Conservation (phyloP, 441 rosid genomes). For the Gossypium davidsonii region DNA sequence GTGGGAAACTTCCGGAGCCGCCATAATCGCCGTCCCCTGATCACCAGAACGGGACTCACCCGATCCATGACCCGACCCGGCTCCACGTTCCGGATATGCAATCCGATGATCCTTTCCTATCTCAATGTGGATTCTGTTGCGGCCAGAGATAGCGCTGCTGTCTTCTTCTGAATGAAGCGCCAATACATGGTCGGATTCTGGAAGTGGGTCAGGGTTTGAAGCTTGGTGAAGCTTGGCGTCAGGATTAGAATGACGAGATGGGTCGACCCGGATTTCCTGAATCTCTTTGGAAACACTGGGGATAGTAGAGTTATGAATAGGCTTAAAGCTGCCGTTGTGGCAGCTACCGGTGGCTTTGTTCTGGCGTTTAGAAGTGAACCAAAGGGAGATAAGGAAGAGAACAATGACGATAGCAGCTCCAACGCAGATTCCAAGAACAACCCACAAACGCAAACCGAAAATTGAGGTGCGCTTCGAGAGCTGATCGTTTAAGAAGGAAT, state of each 20-base stretch:
- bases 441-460: slow-evolving; percentile 70
- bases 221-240: slow-evolving; percentile 22
- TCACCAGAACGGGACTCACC: slow-evolving; percentile 47
- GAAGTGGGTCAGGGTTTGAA: slow-evolving; percentile 35
- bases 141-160: slow-evolving; percentile 28
- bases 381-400: slow-evolving; percentile 74
- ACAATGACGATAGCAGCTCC: slow-evolving; percentile 68
- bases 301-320: slow-evolving; percentile 33
- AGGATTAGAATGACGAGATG: slow-evolving; percentile 24
- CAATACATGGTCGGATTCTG: slow-evolving; percentile 33
- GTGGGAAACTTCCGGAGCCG: slow-evolving; percentile 55
- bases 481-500: slow-evolving; percentile 46
- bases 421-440: slow-evolving; percentile 72
- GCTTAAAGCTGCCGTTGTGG: slow-evolving; percentile 18
- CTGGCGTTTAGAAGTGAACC: slow-evolving; percentile 58
- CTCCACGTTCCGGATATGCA: slow-evolving; percentile 56
- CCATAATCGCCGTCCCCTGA: slow-evolving; percentile 27
- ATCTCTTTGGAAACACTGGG: slow-evolving; percentile 75
- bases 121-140: slow-evolving; percentile 64
- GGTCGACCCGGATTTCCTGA: slow-evolving; percentile 62
- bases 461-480: slow-evolving; percentile 65
- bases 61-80: slow-evolving; percentile 45
- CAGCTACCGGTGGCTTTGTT: slow-evolving; percentile 14
- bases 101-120: slow-evolving; percentile 79
- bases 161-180: slow-evolving; percentile 35